Evolutionary conservation across 2,329 filamentous ascomycete species (phyloP), one percentile per base, ranked within the genome.

Genomic region (Tricladium varicosporioides): DNA sequence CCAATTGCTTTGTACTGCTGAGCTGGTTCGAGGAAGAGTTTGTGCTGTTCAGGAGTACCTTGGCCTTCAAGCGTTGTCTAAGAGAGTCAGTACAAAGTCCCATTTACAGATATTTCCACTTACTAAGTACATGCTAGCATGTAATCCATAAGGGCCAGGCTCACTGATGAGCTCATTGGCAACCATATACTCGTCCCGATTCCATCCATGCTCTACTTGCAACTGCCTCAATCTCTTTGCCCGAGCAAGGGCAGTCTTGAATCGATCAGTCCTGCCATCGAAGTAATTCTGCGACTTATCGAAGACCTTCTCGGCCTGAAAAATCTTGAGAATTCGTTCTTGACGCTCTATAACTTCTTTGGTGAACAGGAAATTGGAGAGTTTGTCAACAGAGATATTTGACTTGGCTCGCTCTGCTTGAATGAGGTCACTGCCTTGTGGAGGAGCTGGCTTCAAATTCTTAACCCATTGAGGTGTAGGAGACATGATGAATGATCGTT

Each of bases 241-340:
- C 58, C 88, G 78, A 5, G 83, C 87, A 54, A 93, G 76, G 1
- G 89, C 82, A 33, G 81, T 82, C 69, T 89, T 82, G 66, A 92
- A 85, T 49, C 85, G 80, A 60, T 89, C 86, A 22, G 83, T 78
- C 46, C 89, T 78, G 44, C 88, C 87, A 63, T 83, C 80, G 70
- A 89, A 89, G 74, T 91, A 90, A 70, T 91, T 91, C 62, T 88
- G 84, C 2, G 84, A 84, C 75, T 92, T 92, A 73, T 92, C 86
- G 64, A 92, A 92, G 56, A 91, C 80, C 52, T 83, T 81, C 57
- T 92, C 87, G 0, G 78, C 71, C 64, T 85, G 76, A 5, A 92
- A 78, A n/a, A 90, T 78, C 48, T 80, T 74, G 5, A 91, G 74
- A 27, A 92, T 78, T 19, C 75, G 75, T 1, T 80, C 73, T 65